Base-by-base conservation (phyloP, 495 filamentous ascomycete species). In the Articulospora tetracladia region DNA sequence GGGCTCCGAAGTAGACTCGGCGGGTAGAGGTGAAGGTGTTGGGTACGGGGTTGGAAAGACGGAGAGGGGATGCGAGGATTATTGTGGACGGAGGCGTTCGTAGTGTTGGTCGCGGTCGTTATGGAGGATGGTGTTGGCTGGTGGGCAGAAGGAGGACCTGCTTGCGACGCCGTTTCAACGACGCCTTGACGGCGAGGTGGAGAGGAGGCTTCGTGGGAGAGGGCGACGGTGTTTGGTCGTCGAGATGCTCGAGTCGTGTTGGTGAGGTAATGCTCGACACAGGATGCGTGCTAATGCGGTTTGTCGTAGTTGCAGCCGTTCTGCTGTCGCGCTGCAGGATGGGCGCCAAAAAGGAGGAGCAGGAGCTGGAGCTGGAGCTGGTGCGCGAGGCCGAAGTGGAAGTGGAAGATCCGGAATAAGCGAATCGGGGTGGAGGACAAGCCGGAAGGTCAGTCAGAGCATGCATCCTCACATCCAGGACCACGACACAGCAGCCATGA, bases 11-110 rank as follows among this genome's bases (percentile, higher is more conserved):
- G 66, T 48, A 50, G 54, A 55, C 48, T 58, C 32, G 49, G 54
- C 41, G 32, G 63, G 65, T 25, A 66, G 28, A 17, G 71, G 55
- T 12, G 63, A 58, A 19, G 69, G 57, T 15, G 68, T 50, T 22
- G 73, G 66, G 60, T 73, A 68, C 17, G 62, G 27, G 74, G 69
- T 59, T 74, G 76, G 28, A 72, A 71, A 48, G 68, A 65, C 24
- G 72, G 62, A 13, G 73, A 69, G 49, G 72, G 62, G 56, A 74
- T 59, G 44, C 64, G 66, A 20, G 67, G 65, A 62, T 69, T 73
- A 19, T 44, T 44, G 39, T 44, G 39, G 17, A 44, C 39, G 39
- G 39, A 44, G 17, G 39, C 3, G 15, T 44, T 44, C 8, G 39
- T 44, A 17, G 39, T 44, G 39, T 44, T 44, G 10, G 39, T 44